Evolutionary conservation across 1,284 basidiomycete genomes (phyloP), one percentile per base, ranked within the genome.

Genomic region (Boletus sp.): DNA sequence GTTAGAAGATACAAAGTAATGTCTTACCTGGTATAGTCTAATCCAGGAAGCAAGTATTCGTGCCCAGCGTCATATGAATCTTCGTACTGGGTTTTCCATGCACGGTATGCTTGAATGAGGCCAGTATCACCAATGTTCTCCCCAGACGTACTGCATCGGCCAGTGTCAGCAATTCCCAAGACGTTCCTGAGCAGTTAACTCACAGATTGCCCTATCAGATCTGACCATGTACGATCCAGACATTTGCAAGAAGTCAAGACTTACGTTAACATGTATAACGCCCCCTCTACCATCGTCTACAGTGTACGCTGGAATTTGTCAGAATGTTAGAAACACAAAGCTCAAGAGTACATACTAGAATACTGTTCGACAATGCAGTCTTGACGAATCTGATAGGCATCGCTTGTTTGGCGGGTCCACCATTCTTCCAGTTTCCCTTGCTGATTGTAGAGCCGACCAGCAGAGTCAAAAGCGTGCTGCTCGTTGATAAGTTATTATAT

Each of bases 401-500:
- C 75, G 57, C 86, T 89, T 0, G 95, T 98, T 42, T 75, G 72
- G 56, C 90, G 84, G 30, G 87, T 86, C 88, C 88, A 92, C 88
- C 88, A 88, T 69, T 93, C 69, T 66, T 90, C 90, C 52, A 97
- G 76, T 74, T 93, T 83, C 66, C 90, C 78, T 59, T 84, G 62
- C 63, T 86, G 84, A 59, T 90, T 88, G 61, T 88, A 91, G 48
- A 89, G 65, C 34, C 91, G 76, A 9, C 95, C 95, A 36, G 88
- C 78, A 49, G 93, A 94, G 69, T 97, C 94, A 57, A 97, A 96
- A 1, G 92, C 92, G 62, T 97, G 94, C 78, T 91, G 43, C 33
- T 35, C 8, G 14, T 2, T 16, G n/a, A 48, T 50, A 13, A 51
- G 50, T 41, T 35, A 8, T 27, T 13, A 10, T 4, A 12, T 27